phyloP scores from a whole-genome alignment of 192 early-diverging fungal species.

The Coemansia sp. region DNA sequence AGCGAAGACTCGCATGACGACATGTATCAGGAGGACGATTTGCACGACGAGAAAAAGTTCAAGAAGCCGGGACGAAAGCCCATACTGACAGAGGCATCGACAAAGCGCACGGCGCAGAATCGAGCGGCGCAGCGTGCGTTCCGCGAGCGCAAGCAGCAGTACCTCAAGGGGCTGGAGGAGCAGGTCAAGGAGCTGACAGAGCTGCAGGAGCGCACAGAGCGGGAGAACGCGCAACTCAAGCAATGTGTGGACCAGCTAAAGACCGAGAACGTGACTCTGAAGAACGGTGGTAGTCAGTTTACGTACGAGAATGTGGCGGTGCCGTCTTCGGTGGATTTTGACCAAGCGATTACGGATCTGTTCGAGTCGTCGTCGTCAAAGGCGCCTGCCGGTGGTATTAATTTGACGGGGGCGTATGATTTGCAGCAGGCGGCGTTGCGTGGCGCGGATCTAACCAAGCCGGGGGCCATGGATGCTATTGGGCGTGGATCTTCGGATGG shows the following conservation, averaged over 20 bases:
- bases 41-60: slow-evolving; percentile 54
- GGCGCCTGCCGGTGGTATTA: slow-evolving; percentile 6
- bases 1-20: slow-evolving; percentile 51
- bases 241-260: slow-evolving; percentile 40
- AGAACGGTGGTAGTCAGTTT: slow-evolving; percentile 22
- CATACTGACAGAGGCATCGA: slow-evolving; percentile 58
- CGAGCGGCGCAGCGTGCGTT: slow-evolving; percentile 91
- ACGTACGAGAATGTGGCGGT: slow-evolving; percentile 42
- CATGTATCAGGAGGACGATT: slow-evolving; percentile 56
- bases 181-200: slow-evolving; percentile 72
- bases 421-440: slow-evolving; percentile 41
- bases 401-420: slow-evolving; percentile 29
- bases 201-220: slow-evolving; percentile 55
- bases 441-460: slow-evolving; percentile 37
- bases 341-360: slow-evolving; percentile 36
- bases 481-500: neutral
- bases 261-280: slow-evolving; percentile 42
- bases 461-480: slow-evolving; percentile 30
- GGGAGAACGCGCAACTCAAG: slow-evolving; percentile 49
- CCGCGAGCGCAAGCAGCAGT: slow-evolving; percentile 82
- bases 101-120: slow-evolving; percentile 87
- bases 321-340: slow-evolving; percentile 27
- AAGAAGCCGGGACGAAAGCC: slow-evolving; percentile 68
- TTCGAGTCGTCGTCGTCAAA: slow-evolving; percentile 18
- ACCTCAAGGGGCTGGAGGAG: slow-evolving; percentile 79